These are phyloP conservation scores for Didymella keratinophila DNA, from an alignment of 2,329 filamentous ascomycete species.

Conservation along the genomic window DNA sequence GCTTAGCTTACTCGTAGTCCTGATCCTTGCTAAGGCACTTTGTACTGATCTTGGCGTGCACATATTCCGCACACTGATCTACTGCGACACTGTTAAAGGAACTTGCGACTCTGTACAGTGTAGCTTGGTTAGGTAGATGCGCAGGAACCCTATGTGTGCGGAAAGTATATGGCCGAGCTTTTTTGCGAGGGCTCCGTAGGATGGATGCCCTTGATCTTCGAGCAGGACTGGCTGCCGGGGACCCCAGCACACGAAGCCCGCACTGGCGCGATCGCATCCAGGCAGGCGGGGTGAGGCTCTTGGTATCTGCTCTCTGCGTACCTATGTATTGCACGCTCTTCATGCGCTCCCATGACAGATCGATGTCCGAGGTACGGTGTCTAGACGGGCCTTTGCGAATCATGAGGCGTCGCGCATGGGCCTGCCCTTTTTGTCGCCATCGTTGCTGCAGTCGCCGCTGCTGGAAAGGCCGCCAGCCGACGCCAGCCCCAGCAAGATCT, in stretches of 20 bases:
- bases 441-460: background rate
- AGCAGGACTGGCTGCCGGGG: background rate
- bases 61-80: no score
- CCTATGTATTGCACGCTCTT: background rate
- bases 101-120: no score
- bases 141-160: no score
- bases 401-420: slow-evolving; percentile 1
- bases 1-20: no score
- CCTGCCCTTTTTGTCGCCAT: background rate
- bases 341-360: background rate
- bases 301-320: background rate
- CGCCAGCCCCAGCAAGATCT: background rate
- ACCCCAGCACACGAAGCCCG: background rate
- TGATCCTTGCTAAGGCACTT: no score
- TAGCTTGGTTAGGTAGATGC: no score
- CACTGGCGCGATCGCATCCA: background rate
- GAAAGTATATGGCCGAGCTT: no score
- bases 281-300: background rate
- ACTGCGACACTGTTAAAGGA: no score
- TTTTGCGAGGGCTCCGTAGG: background rate
- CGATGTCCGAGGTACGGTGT: background rate
- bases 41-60: no score
- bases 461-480: background rate
- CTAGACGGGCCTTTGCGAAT: background rate
- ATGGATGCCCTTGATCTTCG: background rate